Base-by-base conservation (phyloP, 306 rosid genomes). In the Pyrus betulifolia region DNA sequence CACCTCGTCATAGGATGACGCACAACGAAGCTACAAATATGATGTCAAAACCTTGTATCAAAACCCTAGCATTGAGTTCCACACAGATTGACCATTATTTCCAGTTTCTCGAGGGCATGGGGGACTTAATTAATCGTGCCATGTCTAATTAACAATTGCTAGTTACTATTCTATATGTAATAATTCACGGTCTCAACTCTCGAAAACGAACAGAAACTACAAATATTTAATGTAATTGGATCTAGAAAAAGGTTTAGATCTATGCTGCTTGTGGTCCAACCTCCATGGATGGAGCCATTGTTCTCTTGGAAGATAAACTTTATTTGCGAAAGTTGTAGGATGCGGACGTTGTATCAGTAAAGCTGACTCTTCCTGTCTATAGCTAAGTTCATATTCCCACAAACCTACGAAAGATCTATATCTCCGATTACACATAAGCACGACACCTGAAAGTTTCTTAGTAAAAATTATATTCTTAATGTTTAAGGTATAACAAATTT, bases 361-460 rank as follows among this genome's bases (percentile, higher is more conserved):
- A 15, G 55, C 55, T 5, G 55, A 15, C 54, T 14, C 18, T 4
- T 49, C 21, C 54, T 4, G 5, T 4, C 54, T 14, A 49, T 15
- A 15, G 18, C 54, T 14, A 49, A 0, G 6, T 49, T 14, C 54
- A 49, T 4, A 14, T 14, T 49, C 54, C 19, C 21, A 15, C 17
- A 5, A 46, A 49, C 18, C 18, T 17, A 15, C 17, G 0, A 1
- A 1, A 4, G 1, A 6, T 49, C 4, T 14, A 49, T 49, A 15
- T 49, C 21, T 15, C 8, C 1, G 21, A 19, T 14, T 15, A 49
- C 54, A 49, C 8, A 1, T 15, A 5, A 14, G 5, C 8, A 15
- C 0, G 8, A 49, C 2, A 4, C 2, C 15, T 2, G 7, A 15
- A 6, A 0, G 5, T 49, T 4, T 14, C 0, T 1, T 0, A 1